phyloP scores from a whole-genome alignment of 176 grass and related monocot species.

The Cenchrus purpureus region DNA sequence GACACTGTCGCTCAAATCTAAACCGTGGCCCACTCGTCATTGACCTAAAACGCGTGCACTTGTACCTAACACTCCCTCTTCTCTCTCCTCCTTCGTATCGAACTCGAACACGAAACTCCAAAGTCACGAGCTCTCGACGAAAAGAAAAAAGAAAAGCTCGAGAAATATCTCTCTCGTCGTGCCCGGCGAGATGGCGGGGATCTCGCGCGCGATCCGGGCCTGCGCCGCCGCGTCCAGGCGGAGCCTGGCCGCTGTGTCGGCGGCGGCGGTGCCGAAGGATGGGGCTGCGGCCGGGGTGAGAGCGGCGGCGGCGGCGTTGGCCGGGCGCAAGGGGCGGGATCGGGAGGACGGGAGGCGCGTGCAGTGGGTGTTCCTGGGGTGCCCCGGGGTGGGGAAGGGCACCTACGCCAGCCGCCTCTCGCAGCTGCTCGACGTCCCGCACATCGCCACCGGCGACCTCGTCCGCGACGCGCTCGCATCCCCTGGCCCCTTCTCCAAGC shows the following conservation, averaged over 20 bases:
- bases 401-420: constrained; percentile 97
- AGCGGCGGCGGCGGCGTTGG: constrained; percentile 18
- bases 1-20: background rate
- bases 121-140: background rate
- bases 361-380: constrained; percentile 95
- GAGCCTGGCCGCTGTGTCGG: constrained; percentile 27
- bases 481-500: constrained; percentile 49
- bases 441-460: constrained; percentile 99
- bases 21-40: constrained; percentile 30
- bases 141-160: background rate
- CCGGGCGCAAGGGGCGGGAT: constrained; percentile 16
- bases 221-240: constrained; percentile 28
- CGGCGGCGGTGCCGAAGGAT: constrained; percentile 30
- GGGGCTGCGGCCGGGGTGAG: background rate
- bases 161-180: constrained; percentile 30
- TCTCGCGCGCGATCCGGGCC: constrained; percentile 50
- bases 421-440: constrained; percentile 73
- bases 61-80: background rate
- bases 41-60: background rate
- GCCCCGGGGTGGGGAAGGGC: constrained; percentile 95
- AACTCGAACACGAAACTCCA: constrained; percentile 24
- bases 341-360: constrained; percentile 58
- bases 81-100: constrained; percentile 16
- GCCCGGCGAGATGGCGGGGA: constrained; percentile 54
- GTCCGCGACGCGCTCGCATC: constrained; percentile 81